Conservation (phyloP, 108 stramenopile species). For the Cyclotella choctawhatcheeana region DNA sequence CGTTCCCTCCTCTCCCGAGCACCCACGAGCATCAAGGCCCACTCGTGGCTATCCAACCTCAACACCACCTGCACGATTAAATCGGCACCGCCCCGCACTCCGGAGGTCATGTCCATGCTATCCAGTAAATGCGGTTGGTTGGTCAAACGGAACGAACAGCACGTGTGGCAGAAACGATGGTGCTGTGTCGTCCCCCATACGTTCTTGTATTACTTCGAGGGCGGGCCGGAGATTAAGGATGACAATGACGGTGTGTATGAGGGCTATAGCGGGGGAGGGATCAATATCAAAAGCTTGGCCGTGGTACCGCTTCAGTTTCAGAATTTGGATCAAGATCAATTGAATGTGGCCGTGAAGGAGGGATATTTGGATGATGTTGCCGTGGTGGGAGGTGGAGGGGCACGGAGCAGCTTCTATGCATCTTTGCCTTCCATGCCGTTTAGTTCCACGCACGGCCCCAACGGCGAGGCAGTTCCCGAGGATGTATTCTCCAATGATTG, state of each 20-base stretch:
- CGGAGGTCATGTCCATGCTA: conserved; percentile 81
- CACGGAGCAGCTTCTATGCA: conserved; percentile 31
- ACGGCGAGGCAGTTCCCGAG: conserved; percentile 17
- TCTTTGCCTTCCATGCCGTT: conserved; percentile 36
- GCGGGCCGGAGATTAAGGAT: conserved; percentile 54
- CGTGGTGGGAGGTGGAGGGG: not conserved
- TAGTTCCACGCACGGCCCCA: not conserved
- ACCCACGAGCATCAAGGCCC: conserved; percentile 57
- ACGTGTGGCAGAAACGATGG: conserved; percentile 93
- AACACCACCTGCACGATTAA: conserved; percentile 91
- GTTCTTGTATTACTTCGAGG: conserved; percentile 96
- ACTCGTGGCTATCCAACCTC: conserved; percentile 82
- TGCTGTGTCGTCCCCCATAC: conserved; percentile 96
- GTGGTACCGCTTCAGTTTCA: conserved; percentile 25
- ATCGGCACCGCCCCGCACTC: conserved; percentile 87
- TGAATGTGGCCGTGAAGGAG: conserved; percentile 72
- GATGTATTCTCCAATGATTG: conserved; percentile 13
- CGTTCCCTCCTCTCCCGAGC: conserved; percentile 79
- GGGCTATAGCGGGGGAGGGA: conserved; percentile 48
- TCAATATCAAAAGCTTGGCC: conserved; percentile 39
- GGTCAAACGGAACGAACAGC: conserved; percentile 93
- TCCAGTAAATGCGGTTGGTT: conserved; percentile 87
- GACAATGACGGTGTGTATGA: conserved; percentile 49
- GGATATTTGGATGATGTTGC: conserved; percentile 59
- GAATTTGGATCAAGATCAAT: conserved; percentile 71